Conservation (phyloP, 1,139 yeast genomes). For the Kodamaea ohmeri region DNA sequence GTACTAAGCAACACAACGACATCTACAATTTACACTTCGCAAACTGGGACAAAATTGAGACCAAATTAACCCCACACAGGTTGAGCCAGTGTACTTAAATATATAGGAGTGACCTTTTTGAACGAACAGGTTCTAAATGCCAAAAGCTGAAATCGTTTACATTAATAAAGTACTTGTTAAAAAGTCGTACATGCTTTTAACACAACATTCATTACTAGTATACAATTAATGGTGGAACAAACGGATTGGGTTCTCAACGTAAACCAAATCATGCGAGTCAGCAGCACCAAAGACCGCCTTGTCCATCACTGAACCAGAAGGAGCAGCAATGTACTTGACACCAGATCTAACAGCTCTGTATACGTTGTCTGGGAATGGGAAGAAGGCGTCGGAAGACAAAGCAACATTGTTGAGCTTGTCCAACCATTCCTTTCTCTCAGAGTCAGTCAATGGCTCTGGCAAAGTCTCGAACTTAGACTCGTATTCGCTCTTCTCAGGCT, state of each 20-base stretch:
- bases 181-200: no score
- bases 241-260: slow-evolving; percentile 94
- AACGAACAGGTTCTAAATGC: no score
- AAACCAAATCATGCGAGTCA: slow-evolving; percentile 80
- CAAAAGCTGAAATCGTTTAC: no score
- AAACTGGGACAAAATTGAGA: no score
- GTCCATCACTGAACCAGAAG: slow-evolving; percentile 97
- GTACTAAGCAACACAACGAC: no score
- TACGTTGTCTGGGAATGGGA: slow-evolving; percentile 99
- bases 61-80: no score
- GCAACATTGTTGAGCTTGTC: slow-evolving; percentile 79
- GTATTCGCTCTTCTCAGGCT: slow-evolving; percentile 91
- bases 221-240: slow-evolving; percentile 82
- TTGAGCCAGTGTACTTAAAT: no score
- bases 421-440: slow-evolving; percentile 88
- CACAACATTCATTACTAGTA: slow-evolving; percentile 9
- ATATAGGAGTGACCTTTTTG: no score
- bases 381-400: slow-evolving; percentile 94
- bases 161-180: no score
- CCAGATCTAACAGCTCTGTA: slow-evolving; percentile 97
- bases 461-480: slow-evolving; percentile 80
- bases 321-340: slow-evolving; percentile 93
- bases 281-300: slow-evolving; percentile 95
- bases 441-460: slow-evolving; percentile 78
- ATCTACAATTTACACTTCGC: no score